These are phyloP conservation scores for Daldinia loculata DNA, from an alignment of 495 filamentous ascomycete genomes.

Conservation along the genomic window DNA sequence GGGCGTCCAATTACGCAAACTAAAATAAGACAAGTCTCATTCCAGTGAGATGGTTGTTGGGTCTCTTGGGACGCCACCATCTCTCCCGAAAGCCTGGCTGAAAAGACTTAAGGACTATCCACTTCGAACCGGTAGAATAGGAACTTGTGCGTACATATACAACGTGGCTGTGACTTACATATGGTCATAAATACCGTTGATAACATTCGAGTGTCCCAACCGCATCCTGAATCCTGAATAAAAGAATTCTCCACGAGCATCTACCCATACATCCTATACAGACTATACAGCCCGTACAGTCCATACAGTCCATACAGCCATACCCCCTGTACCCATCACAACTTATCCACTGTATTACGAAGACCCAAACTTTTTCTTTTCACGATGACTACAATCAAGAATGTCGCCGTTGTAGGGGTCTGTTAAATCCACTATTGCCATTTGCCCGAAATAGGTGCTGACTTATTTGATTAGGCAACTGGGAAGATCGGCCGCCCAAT, in stretches of 20 bases:
- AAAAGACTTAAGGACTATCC: constrained; percentile 5
- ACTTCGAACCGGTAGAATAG: constrained; percentile 35
- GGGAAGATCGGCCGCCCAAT: constrained; percentile 43
- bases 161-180: constrained; percentile 39
- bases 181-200: constrained; percentile 16
- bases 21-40: constrained; percentile 11
- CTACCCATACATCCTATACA: neutral
- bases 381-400: constrained; percentile 35
- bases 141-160: neutral
- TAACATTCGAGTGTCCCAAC: constrained; percentile 26
- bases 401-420: constrained; percentile 40
- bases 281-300: neutral
- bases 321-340: neutral
- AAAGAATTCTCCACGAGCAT: constrained; percentile 11
- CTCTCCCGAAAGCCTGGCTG: constrained; percentile 24
- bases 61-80: constrained; percentile 27
- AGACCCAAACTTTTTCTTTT: constrained; percentile 3
- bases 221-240: constrained; percentile 1
- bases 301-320: neutral
- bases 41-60: constrained; percentile 37
- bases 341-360: constrained; percentile 4
- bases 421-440: constrained; percentile 28
- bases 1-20: constrained; percentile 32
- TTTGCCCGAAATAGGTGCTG: constrained; percentile 14
- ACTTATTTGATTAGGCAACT: constrained; percentile 40